Evolutionary conservation across 306 rosid species (phyloP).

Genomic region (Pyrus bretschneideri): DNA sequence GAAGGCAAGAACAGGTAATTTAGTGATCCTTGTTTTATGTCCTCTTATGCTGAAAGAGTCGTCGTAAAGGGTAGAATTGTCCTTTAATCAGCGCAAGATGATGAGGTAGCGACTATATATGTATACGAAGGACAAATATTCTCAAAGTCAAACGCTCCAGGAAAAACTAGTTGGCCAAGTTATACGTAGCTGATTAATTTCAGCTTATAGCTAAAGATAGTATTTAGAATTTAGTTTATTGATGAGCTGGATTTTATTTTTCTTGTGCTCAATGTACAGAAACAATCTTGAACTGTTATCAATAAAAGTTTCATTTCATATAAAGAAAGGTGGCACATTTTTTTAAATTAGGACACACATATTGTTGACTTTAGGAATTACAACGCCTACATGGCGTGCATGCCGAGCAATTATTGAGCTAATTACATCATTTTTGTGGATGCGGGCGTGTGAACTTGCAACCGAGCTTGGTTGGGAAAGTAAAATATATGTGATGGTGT

Average conservation of each 20-base stretch:
- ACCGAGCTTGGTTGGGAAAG: too few relatives aligned
- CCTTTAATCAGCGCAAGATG: not conserved
- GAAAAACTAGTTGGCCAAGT: not conserved
- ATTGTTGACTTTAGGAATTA: too few relatives aligned
- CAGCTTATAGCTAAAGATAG: too few relatives aligned
- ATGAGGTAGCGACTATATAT: not conserved
- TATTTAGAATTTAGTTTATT: not conserved
- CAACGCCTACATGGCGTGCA: too few relatives aligned
- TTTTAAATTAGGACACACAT: too few relatives aligned
- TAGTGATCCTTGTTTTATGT: too few relatives aligned
- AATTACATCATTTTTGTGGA: too few relatives aligned
- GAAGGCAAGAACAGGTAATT: too few relatives aligned
- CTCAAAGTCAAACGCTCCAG: not conserved
- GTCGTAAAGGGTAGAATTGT: not conserved
- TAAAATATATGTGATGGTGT: too few relatives aligned
- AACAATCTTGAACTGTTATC: not conserved
- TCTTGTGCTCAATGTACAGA: not conserved
- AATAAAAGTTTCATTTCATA: not conserved
- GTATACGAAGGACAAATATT: not conserved
- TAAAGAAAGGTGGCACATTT: too few relatives aligned
- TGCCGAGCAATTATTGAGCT: too few relatives aligned
- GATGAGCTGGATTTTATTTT: not conserved
- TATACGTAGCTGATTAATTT: not conserved
- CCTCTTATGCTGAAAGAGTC: not conserved
- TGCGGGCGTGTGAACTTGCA: too few relatives aligned